phyloP scores from a whole-genome alignment of 495 filamentous ascomycete species.

The Aspergillus egyptiacus region DNA sequence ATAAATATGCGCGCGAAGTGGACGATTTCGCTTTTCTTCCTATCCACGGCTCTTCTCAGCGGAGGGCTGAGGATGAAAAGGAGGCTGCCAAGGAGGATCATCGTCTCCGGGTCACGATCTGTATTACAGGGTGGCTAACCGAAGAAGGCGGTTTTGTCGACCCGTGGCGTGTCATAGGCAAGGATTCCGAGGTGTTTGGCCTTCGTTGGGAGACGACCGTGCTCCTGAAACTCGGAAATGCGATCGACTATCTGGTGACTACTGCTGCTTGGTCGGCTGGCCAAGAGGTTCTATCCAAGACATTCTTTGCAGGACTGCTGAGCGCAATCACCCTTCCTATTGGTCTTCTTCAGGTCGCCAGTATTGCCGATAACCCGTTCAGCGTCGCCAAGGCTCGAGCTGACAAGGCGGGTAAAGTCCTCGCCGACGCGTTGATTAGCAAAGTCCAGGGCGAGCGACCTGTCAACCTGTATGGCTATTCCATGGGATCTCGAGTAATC shows the following conservation, averaged over 20 bases:
- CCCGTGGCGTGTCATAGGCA: conserved; percentile 71
- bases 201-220: conserved; percentile 79
- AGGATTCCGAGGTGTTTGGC: conserved; percentile 70
- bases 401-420: conserved; percentile 78
- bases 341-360: conserved; percentile 68
- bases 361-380: conserved; percentile 87
- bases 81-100: conserved; percentile 48
- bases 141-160: conserved; percentile 60
- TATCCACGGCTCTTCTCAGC: conserved; percentile 47
- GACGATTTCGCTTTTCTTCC: conserved; percentile 87
- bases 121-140: conserved; percentile 76
- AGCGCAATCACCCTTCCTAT: conserved; percentile 71
- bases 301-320: conserved; percentile 67
- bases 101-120: conserved; percentile 74
- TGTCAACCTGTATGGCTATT: conserved; percentile 83
- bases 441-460: conserved; percentile 84
- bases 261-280: conserved; percentile 76
- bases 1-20: conserved; percentile 78
- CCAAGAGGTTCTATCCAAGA: conserved; percentile 68
- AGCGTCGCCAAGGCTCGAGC: conserved; percentile 71
- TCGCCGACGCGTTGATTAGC: conserved; percentile 85
- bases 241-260: conserved; percentile 67
- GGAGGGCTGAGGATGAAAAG: conserved; percentile 36
- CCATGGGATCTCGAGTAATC: conserved; percentile 83
- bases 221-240: conserved; percentile 67